These are phyloP conservation scores for Hansenula lynferdii DNA, from an alignment of 1,139 yeast species.

Conservation along the genomic window DNA sequence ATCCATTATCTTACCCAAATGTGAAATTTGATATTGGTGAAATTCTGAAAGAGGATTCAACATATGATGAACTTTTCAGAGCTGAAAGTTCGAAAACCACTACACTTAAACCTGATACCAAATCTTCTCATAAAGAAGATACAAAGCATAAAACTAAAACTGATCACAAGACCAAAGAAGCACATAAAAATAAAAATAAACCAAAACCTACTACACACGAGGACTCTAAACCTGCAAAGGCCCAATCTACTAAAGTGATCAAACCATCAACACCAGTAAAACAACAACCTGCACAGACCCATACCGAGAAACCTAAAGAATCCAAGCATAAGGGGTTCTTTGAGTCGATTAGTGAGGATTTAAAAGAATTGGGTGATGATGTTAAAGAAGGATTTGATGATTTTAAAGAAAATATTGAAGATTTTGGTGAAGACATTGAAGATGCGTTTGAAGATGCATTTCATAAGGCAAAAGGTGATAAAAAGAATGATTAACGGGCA, in stretches of 20 bases:
- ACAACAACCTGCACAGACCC: no score
- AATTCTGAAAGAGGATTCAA: constrained; percentile 40
- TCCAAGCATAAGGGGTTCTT: constrained; percentile 16
- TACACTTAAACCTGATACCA: background rate
- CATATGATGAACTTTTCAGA: constrained; percentile 39
- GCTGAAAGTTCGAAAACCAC: no score
- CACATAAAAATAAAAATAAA: no score
- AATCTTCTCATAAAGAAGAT: background rate
- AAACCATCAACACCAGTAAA: no score
- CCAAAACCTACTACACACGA: no score
- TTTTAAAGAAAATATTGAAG: constrained; percentile 25
- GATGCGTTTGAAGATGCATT: constrained; percentile 23
- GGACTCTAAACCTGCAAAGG: no score
- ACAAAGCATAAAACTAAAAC: background rate
- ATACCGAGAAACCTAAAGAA: no score
- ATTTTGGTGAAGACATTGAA: constrained; percentile 28
- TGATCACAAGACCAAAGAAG: no score
- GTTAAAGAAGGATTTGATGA: constrained; percentile 9
- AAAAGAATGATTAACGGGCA: no score
- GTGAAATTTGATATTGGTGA: constrained; percentile 44
- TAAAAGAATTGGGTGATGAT: constrained; percentile 7
- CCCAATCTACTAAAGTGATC: no score
- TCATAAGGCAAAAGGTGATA: no score
- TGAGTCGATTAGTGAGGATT: no score
- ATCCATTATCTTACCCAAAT: constrained; percentile 50